Conservation (phyloP, 805 yeast genomes). For the Candida nanaspora region DNA sequence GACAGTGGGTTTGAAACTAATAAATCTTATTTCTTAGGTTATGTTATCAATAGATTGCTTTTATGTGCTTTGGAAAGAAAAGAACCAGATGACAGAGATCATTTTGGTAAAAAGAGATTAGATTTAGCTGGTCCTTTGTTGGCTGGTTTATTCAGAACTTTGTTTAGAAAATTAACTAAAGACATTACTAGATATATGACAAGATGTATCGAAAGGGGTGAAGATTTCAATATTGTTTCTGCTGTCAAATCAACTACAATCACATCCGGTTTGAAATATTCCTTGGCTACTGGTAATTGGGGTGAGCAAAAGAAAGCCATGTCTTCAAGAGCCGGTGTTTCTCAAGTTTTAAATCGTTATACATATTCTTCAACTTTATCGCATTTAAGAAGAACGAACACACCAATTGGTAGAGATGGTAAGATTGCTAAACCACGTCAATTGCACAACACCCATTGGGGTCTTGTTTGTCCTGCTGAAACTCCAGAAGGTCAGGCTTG, state of each 20-base stretch:
- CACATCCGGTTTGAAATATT: constrained; percentile 94
- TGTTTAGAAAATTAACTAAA: constrained; percentile 90
- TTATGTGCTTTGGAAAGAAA: constrained; percentile 95
- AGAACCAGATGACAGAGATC: constrained; percentile 99
- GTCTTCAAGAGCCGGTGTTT: constrained; percentile 98
- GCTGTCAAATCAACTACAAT: constrained; percentile 97
- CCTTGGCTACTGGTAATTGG: constrained; percentile 99
- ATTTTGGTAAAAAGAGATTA: constrained; percentile 96
- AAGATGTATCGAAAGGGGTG: constrained; percentile 96
- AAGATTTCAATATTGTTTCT: constrained; percentile 90
- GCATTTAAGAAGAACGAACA: constrained; percentile 97
- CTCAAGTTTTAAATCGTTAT: constrained; percentile 95
- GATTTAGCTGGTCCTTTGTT: constrained; percentile 98
- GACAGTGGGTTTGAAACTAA: constrained; percentile 95
- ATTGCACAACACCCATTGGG: constrained; percentile 99
- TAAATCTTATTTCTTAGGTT: constrained; percentile 95
- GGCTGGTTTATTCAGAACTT: constrained; percentile 89
- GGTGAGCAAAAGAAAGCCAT: constrained; percentile 99
- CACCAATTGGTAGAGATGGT: constrained; percentile 99
- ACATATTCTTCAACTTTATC: constrained; percentile 98
- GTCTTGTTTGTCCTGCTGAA: constrained; percentile 98
- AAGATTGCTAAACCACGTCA: constrained; percentile 98
- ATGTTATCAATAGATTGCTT: constrained; percentile 92
- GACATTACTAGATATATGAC: constrained; percentile 98
- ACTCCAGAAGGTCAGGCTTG: constrained; percentile 99